Percentiles rank a stretch among this genome's conserved stretches.
These are phyloP conservation scores for Haplosporangium sp. DNA, from an alignment of 371 early-diverging fungal species.

Conservation along the genomic window DNA sequence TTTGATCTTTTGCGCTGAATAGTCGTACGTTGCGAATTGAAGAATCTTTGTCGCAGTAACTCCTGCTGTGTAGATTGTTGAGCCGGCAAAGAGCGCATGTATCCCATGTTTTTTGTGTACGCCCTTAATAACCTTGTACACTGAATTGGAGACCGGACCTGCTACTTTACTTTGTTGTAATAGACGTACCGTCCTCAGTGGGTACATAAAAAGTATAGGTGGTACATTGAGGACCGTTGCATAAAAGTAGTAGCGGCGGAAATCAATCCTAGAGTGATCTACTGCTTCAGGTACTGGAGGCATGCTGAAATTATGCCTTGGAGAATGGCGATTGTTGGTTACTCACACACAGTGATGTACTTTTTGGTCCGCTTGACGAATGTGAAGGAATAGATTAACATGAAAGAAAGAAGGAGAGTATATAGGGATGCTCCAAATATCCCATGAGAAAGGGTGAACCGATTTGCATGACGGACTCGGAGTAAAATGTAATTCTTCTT, in stretches of 20 bases:
- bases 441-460: neutral
- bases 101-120: conserved; percentile 36
- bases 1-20: conserved; percentile 27
- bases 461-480: too few relatives aligned
- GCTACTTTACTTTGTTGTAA: conserved; percentile 42
- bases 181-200: conserved; percentile 44
- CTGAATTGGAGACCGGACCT: conserved; percentile 24
- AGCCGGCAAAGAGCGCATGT: conserved; percentile 36
- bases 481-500: too few relatives aligned
- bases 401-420: neutral
- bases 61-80: conserved; percentile 35
- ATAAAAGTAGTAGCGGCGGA: conserved; percentile 46
- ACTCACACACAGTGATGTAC: neutral
- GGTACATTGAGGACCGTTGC: conserved; percentile 47
- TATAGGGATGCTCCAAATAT: neutral
- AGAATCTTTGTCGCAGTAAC: conserved; percentile 40
- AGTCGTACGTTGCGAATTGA: conserved; percentile 53
- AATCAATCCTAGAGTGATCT: conserved; percentile 41
- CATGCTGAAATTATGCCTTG: conserved; percentile 11
- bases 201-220: conserved; percentile 34
- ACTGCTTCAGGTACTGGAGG: conserved; percentile 35
- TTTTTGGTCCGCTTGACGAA: neutral
- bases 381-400: neutral
- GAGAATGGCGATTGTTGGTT: too few relatives aligned
- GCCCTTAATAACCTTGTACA: conserved; percentile 27